phyloP scores from a whole-genome alignment of 129 eudicot genomes.

The Scalesia atractyloides region DNA sequence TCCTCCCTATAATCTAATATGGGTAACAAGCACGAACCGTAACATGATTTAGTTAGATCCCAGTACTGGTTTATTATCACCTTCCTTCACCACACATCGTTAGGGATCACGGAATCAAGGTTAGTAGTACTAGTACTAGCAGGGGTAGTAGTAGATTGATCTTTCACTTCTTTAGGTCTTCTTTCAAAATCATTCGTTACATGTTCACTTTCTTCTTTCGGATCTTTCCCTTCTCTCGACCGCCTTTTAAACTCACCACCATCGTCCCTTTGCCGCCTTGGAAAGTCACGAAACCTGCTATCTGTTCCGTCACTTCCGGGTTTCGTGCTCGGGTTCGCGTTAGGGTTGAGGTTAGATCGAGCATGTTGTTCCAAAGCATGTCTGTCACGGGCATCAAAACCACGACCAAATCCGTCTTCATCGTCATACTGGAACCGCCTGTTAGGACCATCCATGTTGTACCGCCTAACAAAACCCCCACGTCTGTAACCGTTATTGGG shows the following conservation, averaged over 20 bases:
- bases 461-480: constrained; percentile 32
- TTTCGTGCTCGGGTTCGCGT: constrained; percentile 17
- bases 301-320: constrained; percentile 28
- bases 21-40: constrained; percentile 35
- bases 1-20: constrained; percentile 19
- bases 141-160: neutral
- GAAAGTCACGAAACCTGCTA: constrained; percentile 36
- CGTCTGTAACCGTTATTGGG: constrained; percentile 30
- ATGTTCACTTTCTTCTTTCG: constrained; percentile 23
- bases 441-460: constrained; percentile 25
- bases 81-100: constrained; percentile 25
- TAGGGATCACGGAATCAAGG: constrained; percentile 18
- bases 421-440: constrained; percentile 24
- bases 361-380: constrained; percentile 33
- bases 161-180: constrained; percentile 18
- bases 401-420: constrained; percentile 33
- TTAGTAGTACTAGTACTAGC: constrained; percentile 10
- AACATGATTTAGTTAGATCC: constrained; percentile 30
- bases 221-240: constrained; percentile 29
- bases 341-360: constrained; percentile 7
- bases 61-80: constrained; percentile 23
- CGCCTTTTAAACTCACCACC: constrained; percentile 29
- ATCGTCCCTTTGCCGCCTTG: constrained; percentile 37
- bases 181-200: constrained; percentile 8
- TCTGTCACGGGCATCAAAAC: constrained; percentile 35